phyloP scores from a whole-genome alignment of 495 filamentous ascomycete genomes.

The Hypomontagnella submonticulosa region DNA sequence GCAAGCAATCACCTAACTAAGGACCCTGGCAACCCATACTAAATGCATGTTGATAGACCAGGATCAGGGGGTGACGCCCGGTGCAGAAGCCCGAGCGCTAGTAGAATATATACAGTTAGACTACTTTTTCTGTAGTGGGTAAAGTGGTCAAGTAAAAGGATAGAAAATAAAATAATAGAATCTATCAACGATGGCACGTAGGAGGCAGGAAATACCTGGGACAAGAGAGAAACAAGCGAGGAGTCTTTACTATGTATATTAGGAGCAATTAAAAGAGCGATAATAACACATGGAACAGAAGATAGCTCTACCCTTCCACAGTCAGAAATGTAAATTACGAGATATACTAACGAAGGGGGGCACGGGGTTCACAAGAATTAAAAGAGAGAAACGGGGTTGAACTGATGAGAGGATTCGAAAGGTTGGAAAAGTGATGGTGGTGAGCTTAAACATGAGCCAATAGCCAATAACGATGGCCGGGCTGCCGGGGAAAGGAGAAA shows the following conservation, averaged over 20 bases:
- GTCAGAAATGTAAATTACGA: conserved; percentile 9
- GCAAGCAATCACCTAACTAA: conserved; percentile 17
- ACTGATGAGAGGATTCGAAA: conserved; percentile 4
- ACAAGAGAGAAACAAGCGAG: neutral
- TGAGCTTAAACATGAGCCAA: conserved; percentile 24
- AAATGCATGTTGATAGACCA: conserved; percentile 13
- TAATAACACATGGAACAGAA: conserved; percentile 5
- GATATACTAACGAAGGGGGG: neutral
- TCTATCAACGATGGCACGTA: conserved; percentile 3
- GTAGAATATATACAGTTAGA: conserved; percentile 27
- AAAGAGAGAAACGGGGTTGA: conserved; percentile 5
- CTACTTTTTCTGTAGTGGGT: neutral
- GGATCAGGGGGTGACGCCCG: conserved; percentile 35
- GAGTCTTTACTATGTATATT: neutral
- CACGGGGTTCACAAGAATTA: conserved; percentile 9
- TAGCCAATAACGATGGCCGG: neutral
- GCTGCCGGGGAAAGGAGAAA: conserved; percentile 5
- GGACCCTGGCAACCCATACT: neutral
- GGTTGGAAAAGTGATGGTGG: conserved; percentile 8
- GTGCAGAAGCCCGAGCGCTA: conserved; percentile 40
- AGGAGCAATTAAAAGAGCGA: conserved; percentile 28
- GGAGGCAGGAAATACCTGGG: neutral
- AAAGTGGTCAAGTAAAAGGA: neutral
- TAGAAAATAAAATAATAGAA: neutral
- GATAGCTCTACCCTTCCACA: conserved; percentile 17